Percentiles rank a stretch among this genome's conserved stretches.
Conservation (phyloP, 345 rosid species). For the Boechera stricta region DNA sequence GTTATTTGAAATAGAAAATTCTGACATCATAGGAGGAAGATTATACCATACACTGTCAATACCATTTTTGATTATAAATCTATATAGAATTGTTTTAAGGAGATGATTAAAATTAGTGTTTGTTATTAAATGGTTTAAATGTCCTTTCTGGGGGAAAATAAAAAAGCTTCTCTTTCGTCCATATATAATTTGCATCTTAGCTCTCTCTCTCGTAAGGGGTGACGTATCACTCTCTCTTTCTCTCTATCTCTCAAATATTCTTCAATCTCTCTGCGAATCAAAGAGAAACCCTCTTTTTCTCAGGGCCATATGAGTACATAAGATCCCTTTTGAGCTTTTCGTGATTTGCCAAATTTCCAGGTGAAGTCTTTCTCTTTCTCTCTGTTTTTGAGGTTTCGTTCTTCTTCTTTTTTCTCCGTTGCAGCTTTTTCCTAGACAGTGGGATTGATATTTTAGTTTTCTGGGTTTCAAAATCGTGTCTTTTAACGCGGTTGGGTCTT, state of each 20-base stretch:
- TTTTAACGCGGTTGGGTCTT: constrained; percentile 16
- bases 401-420: constrained; percentile 1
- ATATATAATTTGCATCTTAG: not conserved
- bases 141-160: not conserved
- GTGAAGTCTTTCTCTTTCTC: constrained; percentile 16
- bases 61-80: not conserved
- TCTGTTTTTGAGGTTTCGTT: not conserved
- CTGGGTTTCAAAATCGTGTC: constrained; percentile 1
- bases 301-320: constrained; percentile 31
- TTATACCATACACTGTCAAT: not conserved
- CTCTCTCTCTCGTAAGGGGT: not conserved
- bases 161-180: not conserved
- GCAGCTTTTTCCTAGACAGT: constrained; percentile 15
- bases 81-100: not conserved
- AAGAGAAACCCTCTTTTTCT: not conserved
- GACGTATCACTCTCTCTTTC: not conserved
- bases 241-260: not conserved
- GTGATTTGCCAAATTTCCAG: constrained; percentile 34
- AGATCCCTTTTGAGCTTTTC: constrained; percentile 32
- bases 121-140: not conserved
- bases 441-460: constrained; percentile 29
- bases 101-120: not conserved
- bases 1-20: not conserved
- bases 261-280: too few relatives aligned
- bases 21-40: not conserved